Percentiles rank a stretch among this genome's conserved stretches.
Conservation (phyloP, 441 rosid species). For the Erodium moschatum region DNA sequence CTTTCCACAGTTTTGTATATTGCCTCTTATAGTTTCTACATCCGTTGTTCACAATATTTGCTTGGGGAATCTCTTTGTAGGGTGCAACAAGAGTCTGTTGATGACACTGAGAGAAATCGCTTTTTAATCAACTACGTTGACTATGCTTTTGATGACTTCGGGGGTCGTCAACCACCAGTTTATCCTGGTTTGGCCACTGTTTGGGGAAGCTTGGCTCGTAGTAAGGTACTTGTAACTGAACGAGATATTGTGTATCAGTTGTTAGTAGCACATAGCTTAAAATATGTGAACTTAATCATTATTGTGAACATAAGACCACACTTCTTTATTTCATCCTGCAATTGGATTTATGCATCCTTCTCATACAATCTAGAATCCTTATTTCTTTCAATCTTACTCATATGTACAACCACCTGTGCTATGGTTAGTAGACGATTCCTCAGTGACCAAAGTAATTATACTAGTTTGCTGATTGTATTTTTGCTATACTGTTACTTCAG, state of each 20-base stretch:
- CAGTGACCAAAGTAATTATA: not conserved
- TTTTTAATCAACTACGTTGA: constrained; percentile 89
- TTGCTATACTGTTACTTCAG: constrained; percentile 4
- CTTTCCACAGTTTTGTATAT: not conserved
- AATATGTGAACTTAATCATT: not conserved
- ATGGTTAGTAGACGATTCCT: not conserved
- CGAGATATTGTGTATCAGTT: not conserved
- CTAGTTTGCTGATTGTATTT: not conserved
- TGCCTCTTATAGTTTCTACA: not conserved
- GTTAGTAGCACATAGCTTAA: constrained; percentile 3
- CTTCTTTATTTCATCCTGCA: not conserved
- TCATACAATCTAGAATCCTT: not conserved
- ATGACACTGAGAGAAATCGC: constrained; percentile 92
- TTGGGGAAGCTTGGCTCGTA: constrained; percentile 99
- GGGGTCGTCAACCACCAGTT: constrained; percentile 96
- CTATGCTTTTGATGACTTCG: constrained; percentile 98
- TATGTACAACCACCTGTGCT: constrained; percentile 1
- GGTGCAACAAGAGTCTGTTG: constrained; percentile 97
- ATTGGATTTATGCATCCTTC: not conserved
- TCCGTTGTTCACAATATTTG: not conserved
- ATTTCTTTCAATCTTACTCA: not conserved
- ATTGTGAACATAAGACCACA: not conserved
- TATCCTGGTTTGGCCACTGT: constrained; percentile 97
- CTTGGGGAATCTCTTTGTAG: constrained; percentile 32
- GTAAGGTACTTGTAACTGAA: constrained; percentile 54